Evolutionary conservation across 495 filamentous ascomycete genomes (phyloP).

Genomic region (Peziza echinospora): DNA sequence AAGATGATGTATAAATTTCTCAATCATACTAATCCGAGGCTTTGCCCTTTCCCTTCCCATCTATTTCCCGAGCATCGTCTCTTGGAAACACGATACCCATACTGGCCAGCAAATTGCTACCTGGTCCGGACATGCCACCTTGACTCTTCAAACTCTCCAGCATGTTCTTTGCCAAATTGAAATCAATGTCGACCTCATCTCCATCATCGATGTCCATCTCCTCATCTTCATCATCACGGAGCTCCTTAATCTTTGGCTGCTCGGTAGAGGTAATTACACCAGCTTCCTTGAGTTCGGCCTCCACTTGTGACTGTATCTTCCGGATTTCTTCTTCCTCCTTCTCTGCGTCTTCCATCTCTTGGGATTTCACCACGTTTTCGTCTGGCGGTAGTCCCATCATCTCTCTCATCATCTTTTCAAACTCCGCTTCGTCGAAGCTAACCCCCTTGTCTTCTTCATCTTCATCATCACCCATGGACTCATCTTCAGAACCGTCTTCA

Average conservation of each 20-base stretch:
- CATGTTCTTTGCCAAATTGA: constrained; percentile 73
- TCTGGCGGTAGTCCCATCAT: constrained; percentile 66
- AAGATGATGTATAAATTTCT: too few species aligned
- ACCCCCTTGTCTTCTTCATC: constrained; percentile 46
- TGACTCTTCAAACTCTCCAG: constrained; percentile 84
- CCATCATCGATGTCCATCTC: constrained; percentile 23
- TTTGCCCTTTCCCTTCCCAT: constrained; percentile 4
- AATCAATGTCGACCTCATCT: constrained; percentile 49
- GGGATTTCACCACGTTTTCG: constrained; percentile 10
- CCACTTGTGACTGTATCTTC: constrained; percentile 54
- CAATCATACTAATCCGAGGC: too few species aligned
- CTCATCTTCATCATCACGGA: constrained; percentile 19
- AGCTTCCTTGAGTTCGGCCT: constrained; percentile 53
- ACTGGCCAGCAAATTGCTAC: constrained; percentile 62
- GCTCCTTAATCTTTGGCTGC: constrained; percentile 6
- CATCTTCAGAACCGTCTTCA: constrained; percentile 43
- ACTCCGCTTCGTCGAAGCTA: constrained; percentile 67
- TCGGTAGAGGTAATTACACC: constrained; percentile 29
- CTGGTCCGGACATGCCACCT: constrained; percentile 61
- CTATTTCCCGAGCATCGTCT: constrained; percentile 39
- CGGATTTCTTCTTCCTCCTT: constrained; percentile 50
- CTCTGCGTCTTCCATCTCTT: constrained; percentile 22
- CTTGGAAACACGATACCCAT: constrained; percentile 64
- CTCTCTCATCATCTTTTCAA: constrained; percentile 71
- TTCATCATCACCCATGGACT: constrained; percentile 37